These are phyloP conservation scores for Aspergillus steynii DNA, from an alignment of 495 filamentous ascomycete species.

Conservation along the genomic window DNA sequence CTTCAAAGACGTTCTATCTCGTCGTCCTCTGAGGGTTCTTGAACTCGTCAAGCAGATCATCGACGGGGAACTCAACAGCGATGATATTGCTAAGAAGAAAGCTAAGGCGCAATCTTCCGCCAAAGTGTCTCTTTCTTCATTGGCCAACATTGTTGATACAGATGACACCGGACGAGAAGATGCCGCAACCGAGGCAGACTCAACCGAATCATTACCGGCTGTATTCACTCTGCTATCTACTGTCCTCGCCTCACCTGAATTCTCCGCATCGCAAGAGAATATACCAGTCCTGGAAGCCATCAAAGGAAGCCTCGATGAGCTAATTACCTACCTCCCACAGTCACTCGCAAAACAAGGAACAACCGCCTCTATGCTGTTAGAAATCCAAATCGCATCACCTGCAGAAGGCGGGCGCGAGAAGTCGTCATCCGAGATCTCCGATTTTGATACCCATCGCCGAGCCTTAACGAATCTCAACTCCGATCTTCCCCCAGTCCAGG, in stretches of 20 bases:
- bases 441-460: conserved; percentile 68
- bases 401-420: conserved; percentile 46
- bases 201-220: conserved; percentile 50
- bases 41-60: conserved; percentile 62
- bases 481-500: conserved; percentile 72
- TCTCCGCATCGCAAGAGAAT: conserved; percentile 50
- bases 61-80: conserved; percentile 34
- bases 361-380: conserved; percentile 57
- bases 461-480: conserved; percentile 76
- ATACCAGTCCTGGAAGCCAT: conserved; percentile 48
- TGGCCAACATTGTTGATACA: conserved; percentile 36
- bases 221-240: conserved; percentile 69
- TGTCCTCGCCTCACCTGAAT: conserved; percentile 63
- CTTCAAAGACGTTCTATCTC: conserved; percentile 67
- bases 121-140: conserved; percentile 38
- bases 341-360: conserved; percentile 41
- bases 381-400: conserved; percentile 57
- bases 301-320: conserved; percentile 49
- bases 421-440: conserved; percentile 50
- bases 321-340: conserved; percentile 37
- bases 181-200: conserved; percentile 42
- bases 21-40: conserved; percentile 61
- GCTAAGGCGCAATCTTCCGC: conserved; percentile 5
- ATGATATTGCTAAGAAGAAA: conserved; percentile 9
- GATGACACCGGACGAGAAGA: conserved; percentile 15